Base-by-base conservation (phyloP, 768 basidiomycete species). In the Trichaptum fuscoviolaceum region DNA sequence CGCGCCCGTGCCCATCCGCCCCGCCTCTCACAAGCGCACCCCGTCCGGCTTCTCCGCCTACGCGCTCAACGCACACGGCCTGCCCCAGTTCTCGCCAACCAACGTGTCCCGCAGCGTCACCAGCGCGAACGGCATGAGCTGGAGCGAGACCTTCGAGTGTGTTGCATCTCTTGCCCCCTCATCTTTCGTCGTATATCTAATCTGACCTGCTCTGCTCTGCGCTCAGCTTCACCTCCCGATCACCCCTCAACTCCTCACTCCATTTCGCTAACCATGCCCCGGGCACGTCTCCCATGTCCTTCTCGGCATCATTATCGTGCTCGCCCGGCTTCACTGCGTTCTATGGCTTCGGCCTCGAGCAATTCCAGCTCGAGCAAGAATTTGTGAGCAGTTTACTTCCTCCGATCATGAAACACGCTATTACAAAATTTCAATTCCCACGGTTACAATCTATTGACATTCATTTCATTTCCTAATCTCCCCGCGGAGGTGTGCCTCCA, bases 41-140 rank as follows among this genome's bases (percentile, higher is more conserved):
- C 42, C 42, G 42, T 52, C 42, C 42, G 42, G 42, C 42, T 52
- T 52, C 42, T 52, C 42, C 42, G 42, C 42, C 42, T 52, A 52
- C 10, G 42, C 42, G 42, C 42, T 52, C 3, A 52, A 52, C 42
- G 42, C 42, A 61, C 59, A 61, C 15, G 24, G 25, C 15, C 59
- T 34, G 1, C 59, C 30, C 15, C 59, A 61, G 24, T 61, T 61
- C 30, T 61, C 59, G 15, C 59, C 59, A 17, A 61, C 59, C 12
- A 61, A 61, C 59, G 15, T 61, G 15, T 61, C 59, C 12, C 24
- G 59, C 7, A 61, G 59, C 24, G 30, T 61, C 59, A 61, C 25
- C 30, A 61, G 59, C 59, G 59, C 30, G 10, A 52, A 52, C 59
- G 59, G 24, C 25, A 61, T 61, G 59, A 61, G 59, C 59, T 61